These are phyloP conservation scores for Herpetomonas samuelpessoai DNA, from an alignment of 208 protist genomes.

Conservation along the genomic window DNA sequence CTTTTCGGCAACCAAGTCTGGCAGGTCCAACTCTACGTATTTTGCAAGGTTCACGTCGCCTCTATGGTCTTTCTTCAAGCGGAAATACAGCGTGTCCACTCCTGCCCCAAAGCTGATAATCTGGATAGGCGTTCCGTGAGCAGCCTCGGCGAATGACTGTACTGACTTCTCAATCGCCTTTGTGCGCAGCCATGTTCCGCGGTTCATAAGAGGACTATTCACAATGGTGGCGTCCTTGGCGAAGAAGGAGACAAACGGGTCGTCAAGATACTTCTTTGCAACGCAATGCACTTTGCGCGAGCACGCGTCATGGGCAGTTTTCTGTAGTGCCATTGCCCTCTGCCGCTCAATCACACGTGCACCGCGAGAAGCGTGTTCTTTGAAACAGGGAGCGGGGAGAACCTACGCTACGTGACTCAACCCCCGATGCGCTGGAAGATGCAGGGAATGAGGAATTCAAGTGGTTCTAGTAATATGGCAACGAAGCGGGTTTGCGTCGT, in stretches of 20 bases:
- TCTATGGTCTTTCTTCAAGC: conserved; percentile 50
- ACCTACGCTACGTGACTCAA: no score
- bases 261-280: conserved; percentile 77
- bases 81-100: conserved; percentile 91
- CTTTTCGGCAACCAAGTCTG: conserved; percentile 79
- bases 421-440: no score
- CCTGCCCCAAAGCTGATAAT: conserved; percentile 87
- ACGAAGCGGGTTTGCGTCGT: no score
- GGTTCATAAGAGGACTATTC: conserved; percentile 92
- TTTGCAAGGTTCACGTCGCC: conserved; percentile 43
- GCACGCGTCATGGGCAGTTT: conserved; percentile 86
- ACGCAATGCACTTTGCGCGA: conserved; percentile 89
- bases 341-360: no score
- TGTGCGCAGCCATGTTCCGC: conserved; percentile 87
- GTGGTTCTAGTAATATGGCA: no score
- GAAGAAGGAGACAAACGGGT: conserved; percentile 83
- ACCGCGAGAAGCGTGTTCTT: no score
- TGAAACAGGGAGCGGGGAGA: no score
- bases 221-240: conserved; percentile 79
- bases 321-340: conserved; percentile 74
- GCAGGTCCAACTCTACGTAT: conserved; percentile 84
- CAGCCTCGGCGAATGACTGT: conserved; percentile 39
- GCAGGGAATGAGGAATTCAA: no score
- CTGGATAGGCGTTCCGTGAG: conserved; percentile 54
- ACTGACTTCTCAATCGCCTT: conserved; percentile 80